Evolutionary conservation across 768 basidiomycete species (phyloP).

Genomic region (Mycena alexandri): DNA sequence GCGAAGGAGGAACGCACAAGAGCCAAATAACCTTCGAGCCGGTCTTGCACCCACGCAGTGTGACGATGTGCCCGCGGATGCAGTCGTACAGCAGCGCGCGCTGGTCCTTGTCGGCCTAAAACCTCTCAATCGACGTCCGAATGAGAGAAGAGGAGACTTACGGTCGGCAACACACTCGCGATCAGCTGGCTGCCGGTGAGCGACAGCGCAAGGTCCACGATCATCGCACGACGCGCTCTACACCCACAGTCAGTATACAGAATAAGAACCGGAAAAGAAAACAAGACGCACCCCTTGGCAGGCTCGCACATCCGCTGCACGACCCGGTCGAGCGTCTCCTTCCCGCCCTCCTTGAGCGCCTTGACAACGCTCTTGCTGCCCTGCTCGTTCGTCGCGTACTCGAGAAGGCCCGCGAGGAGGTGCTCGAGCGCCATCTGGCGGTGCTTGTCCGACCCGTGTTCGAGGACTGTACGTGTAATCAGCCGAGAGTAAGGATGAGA

Average conservation of each 20-base stretch:
- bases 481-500: background rate
- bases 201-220: slow-evolving; percentile 88
- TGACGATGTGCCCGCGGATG: slow-evolving; percentile 89
- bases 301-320: slow-evolving; percentile 89
- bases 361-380: slow-evolving; percentile 91
- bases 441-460: slow-evolving; percentile 85
- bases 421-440: slow-evolving; percentile 84
- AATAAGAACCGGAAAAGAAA: background rate
- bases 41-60: slow-evolving; percentile 91
- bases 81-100: slow-evolving; percentile 86
- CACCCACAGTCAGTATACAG: slow-evolving; percentile 6
- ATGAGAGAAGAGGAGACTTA: slow-evolving; percentile 47
- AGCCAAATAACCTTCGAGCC: slow-evolving; percentile 95
- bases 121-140: slow-evolving; percentile 28
- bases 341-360: slow-evolving; percentile 87
- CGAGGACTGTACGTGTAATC: slow-evolving; percentile 67
- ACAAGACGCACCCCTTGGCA: slow-evolving; percentile 72
- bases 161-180: slow-evolving; percentile 83
- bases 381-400: slow-evolving; percentile 86
- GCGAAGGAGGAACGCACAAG: slow-evolving; percentile 59
- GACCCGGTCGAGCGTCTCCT: slow-evolving; percentile 79
- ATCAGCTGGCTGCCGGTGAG: slow-evolving; percentile 89
- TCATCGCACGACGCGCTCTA: slow-evolving; percentile 79
- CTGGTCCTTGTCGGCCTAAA: slow-evolving; percentile 88
- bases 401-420: slow-evolving; percentile 79